Evolutionary conservation across 2,329 filamentous ascomycete genomes (phyloP).

Genomic region (Aspergillus quadrilineatus): DNA sequence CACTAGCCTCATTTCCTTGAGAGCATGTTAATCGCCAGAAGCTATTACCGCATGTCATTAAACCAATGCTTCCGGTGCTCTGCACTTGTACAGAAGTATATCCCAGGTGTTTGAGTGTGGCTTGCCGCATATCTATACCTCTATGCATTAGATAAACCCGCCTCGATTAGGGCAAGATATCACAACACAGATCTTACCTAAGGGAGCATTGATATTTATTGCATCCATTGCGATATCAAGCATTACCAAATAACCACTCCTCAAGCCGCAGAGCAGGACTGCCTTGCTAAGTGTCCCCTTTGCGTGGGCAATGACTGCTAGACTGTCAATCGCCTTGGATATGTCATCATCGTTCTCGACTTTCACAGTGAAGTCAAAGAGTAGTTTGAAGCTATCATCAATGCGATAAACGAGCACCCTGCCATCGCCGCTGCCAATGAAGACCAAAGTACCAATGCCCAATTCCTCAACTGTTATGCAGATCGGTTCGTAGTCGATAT

Average conservation of each 20-base stretch:
- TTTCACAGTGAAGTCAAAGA: constrained; percentile 27
- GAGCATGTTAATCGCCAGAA: constrained; percentile 40
- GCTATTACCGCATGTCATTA: constrained; percentile 38
- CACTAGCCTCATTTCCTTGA: constrained; percentile 22
- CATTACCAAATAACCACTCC: constrained; percentile 45
- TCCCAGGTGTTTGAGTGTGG: constrained; percentile 32
- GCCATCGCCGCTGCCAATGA: constrained; percentile 43
- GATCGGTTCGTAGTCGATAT: constrained; percentile 37
- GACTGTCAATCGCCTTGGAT: constrained; percentile 37
- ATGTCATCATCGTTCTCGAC: constrained; percentile 27
- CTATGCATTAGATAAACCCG: constrained; percentile 6
- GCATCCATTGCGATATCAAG: constrained; percentile 31
- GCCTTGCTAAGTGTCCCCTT: constrained; percentile 16
- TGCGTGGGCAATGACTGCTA: constrained; percentile 29
- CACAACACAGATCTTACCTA: constrained; percentile 25
- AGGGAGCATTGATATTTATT: constrained; percentile 21
- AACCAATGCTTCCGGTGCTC: constrained; percentile 28
- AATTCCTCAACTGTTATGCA: constrained; percentile 35
- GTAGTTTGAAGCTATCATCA: constrained; percentile 21
- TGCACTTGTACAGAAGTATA: constrained; percentile 39
- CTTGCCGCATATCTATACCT: constrained; percentile 34
- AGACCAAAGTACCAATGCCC: constrained; percentile 29
- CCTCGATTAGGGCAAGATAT: constrained; percentile 13
- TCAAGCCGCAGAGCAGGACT: constrained; percentile 46
- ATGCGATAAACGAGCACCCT: constrained; percentile 35